Conservation (phyloP, 345 rosid species). For the Theobroma cacao region DNA sequence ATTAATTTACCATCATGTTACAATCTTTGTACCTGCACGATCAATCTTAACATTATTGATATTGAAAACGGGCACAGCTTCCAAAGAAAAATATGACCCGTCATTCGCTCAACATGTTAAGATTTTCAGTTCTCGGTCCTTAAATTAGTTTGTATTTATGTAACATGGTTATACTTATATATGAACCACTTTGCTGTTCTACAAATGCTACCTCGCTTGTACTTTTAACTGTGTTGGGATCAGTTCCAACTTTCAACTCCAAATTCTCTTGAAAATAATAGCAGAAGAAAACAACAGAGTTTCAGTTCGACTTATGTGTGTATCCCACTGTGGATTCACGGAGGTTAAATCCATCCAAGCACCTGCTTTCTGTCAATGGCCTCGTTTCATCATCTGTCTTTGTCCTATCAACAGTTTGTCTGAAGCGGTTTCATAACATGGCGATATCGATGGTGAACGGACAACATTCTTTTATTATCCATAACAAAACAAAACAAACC, state of each 20-base stretch:
- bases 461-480: neutral
- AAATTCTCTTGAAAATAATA: no score
- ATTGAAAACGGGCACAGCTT: neutral
- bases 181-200: neutral
- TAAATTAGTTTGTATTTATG: neutral
- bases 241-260: neutral
- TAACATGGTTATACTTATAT: neutral
- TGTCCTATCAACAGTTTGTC: neutral
- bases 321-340: neutral
- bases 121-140: neutral
- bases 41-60: neutral
- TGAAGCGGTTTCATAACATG: neutral
- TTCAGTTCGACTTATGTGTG: neutral
- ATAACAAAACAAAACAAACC: neutral
- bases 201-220: neutral
- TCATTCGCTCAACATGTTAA: neutral
- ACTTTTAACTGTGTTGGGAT: neutral
- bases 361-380: neutral
- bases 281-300: neutral
- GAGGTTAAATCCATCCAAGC: neutral
- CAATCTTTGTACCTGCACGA: neutral
- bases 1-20: constrained; percentile 20
- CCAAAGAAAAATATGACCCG: neutral
- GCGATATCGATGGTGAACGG: neutral
- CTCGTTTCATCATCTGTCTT: neutral